Evolutionary conservation across 2,329 filamentous ascomycete genomes (phyloP), one percentile per base, ranked within the genome.

Genomic region (Sporothrix schenckii): DNA sequence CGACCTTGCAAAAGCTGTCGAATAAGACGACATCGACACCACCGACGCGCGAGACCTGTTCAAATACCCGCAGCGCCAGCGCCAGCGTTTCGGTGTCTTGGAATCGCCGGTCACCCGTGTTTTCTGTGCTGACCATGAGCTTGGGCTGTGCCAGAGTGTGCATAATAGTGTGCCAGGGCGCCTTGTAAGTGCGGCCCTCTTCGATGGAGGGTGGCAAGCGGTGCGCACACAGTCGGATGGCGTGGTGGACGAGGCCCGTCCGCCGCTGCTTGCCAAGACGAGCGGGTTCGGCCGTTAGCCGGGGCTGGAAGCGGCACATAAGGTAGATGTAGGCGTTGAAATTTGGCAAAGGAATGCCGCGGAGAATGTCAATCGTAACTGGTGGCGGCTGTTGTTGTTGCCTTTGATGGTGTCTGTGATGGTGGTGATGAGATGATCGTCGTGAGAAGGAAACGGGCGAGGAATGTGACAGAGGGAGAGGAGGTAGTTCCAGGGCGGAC

Each of bases 251-350:
- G 21, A 73, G 72, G 19, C 53, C 71, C 14, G 56, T 72, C 66
- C 72, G 72, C 34, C 52, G 71, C 47, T 44, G 76, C 74, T 47
- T 76, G 47, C 14, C 68, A 6, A 7, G 61, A n/a, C 70, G 78
- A 34, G 58, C 73, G 67, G 47, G 77, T 72, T 54, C 58, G n/a
- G 34, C 65, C 68, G 63, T 71, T 70, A 50, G 74, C 73, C 69
- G 74, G 44, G 79, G 78, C 54, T 82, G 79, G 58, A 82, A 79
- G 34, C 80, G 78, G 72, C 83, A 84, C n/a, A 87, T 78, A n/a
- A 86, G 77, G 24, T 75, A 69, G 27, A 90, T 80, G 74, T 86
- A 88, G 3, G 86, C 83, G 7, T 79, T 78, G 70, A 89, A 83
- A 1, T 84, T 72, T 3, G 71, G 30, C 4, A 78, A 71, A 1